Evolutionary conservation across 306 rosid genomes (phyloP).

Genomic region (Prunus mongolica): DNA sequence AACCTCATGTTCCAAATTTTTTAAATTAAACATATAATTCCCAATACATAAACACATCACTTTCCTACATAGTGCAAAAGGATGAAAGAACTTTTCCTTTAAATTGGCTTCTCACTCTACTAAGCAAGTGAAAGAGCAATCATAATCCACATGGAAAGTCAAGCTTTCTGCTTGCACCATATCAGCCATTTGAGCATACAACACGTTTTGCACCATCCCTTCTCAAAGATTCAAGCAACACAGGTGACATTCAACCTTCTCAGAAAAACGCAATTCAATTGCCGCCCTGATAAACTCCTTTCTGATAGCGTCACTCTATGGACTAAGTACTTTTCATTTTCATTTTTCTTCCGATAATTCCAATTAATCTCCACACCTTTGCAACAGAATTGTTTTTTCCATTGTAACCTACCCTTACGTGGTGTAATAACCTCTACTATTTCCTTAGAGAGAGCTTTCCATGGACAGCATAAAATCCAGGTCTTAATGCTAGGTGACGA

Average conservation of each 20-base stretch:
- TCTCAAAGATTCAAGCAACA: background rate
- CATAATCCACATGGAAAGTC: background rate
- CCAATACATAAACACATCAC: background rate
- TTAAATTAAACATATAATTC: background rate
- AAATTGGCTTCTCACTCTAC: background rate
- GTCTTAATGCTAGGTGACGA: background rate
- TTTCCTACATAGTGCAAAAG: background rate
- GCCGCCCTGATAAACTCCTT: background rate
- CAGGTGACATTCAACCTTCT: background rate
- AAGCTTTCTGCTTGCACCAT: background rate
- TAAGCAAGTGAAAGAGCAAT: background rate
- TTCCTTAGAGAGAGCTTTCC: background rate
- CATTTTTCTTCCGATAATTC: background rate
- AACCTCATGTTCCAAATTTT: background rate
- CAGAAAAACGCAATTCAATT: background rate
- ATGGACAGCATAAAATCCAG: background rate
- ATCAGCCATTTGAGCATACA: background rate
- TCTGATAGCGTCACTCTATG: background rate
- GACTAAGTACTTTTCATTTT: no score
- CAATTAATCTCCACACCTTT: background rate
- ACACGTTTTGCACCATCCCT: background rate
- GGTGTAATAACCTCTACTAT: background rate
- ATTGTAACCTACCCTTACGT: background rate
- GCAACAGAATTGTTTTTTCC: background rate
- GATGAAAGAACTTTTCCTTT: background rate